Evolutionary conservation across 2,329 filamentous ascomycete genomes (phyloP), one percentile per base, ranked within the genome.

Genomic region (Whalleya microplaca): DNA sequence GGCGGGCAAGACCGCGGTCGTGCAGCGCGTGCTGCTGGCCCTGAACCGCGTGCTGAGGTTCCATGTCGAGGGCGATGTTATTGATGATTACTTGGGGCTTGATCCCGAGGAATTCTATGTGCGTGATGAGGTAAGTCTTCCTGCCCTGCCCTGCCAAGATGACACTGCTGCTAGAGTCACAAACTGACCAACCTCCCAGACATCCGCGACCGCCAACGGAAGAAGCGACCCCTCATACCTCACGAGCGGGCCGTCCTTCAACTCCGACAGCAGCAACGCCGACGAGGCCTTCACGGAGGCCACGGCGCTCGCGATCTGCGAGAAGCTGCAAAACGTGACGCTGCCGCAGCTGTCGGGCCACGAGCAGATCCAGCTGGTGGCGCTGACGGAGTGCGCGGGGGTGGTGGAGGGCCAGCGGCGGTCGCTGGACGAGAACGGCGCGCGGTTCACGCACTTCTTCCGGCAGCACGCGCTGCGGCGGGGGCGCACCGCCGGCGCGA

Each of bases 361-460:
- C 55, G 91, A 96, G 68, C 92, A 96, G 68, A 94, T 96, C 53
- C 89, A 91, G 64, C 78, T 96, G 1, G 88, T 89, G 16, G 89
- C 95, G 67, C 93, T 93, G 46, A 83, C 95, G 37, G 91, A 96
- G 73, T 96, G 92, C 59, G 85, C 89, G 44, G 89, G 90, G 3
- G 84, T 90, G 41, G 91, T 96, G 0, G 92, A 96, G 71, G 90
- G 89, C 67, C 91, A 97, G 68, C 85, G 92, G 18, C 85, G 91
- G 5, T 96, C 92, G 2, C 89, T 97, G 76, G 93, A 97, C 68
- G 90, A 91, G 66, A 96, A 96, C 67, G 93, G 90, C 2, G 89
- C 90, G 8, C 86, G 92, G 43, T 97, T 93, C 72, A 85, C 96
- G 75, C 79, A 96, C 12, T 95, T 95, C 73, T 95, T 94, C 75